Base-by-base conservation (phyloP, 768 basidiomycete genomes). In the Naganishia friedmannii region DNA sequence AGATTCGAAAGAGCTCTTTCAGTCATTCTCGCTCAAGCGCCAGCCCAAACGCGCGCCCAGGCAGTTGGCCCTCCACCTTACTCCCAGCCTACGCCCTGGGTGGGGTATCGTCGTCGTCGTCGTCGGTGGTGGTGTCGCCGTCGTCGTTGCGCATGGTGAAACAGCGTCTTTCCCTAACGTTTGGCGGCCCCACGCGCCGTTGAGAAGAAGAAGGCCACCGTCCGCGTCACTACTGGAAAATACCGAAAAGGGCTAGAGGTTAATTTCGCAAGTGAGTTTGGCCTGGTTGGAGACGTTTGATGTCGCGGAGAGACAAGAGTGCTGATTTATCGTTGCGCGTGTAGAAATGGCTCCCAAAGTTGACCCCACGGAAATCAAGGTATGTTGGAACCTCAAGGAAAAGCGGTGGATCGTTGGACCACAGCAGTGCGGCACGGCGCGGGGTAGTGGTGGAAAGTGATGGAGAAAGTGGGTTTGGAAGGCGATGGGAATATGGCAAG, bases 291-390 rank as follows among this genome's bases (percentile, higher is more conserved):
- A 51, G 23, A 53, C 53, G 53, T 29, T 29, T 8, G 3, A 34
- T 21, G 42, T 15, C 15, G 42, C 42, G 42, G 7, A 42, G 42
- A 42, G 42, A 12, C 7, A 15, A 13, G 42, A 42, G 42, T 42
- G 42, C 42, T 42, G 15, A 51, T 63, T 12, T 17, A 37, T 37
- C 12, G 15, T 13, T 28, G n/a, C 26, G n/a, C n/a, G 32, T 28
- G 57, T 58, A 63, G 60, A 69, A 63, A 80, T 82, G 79, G 73
- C 79, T 56, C 83, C 82, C 77, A 84, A 82, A 77, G 69, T 83
- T 77, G 95, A 99, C 86, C 95, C 95, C 77, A 90, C 85, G 84
- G 95, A 99, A 85, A 86, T 98, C 83, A 98, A 97, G 79, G 82
- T 82, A 65, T 53, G 81, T 76, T 28, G 39, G 37, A 45, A 15